These are phyloP conservation scores for Purpureocillium lavendulum DNA, from an alignment of 2,329 filamentous ascomycete genomes.

Conservation along the genomic window DNA sequence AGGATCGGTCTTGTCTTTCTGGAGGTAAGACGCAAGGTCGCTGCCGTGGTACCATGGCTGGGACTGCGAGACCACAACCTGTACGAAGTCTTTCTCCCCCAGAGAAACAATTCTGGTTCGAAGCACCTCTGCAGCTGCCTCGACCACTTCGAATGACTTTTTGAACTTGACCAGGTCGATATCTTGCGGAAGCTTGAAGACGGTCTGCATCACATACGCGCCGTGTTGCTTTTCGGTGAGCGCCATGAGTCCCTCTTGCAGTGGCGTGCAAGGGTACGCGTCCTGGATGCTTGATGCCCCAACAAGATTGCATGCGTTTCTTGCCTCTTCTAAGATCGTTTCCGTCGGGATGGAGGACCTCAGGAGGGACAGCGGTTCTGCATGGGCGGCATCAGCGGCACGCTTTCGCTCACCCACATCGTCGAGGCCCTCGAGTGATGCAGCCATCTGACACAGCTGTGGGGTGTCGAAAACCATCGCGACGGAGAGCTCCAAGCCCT, in stretches of 20 bases:
- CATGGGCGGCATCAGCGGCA: not conserved
- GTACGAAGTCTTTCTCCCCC: not conserved
- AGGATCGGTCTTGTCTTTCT: not conserved
- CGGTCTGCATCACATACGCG: conserved; percentile 26
- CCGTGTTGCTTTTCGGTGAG: conserved; percentile 21
- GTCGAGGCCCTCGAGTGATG: not conserved
- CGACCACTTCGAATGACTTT: not conserved
- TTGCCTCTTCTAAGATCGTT: not conserved
- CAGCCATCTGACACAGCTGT: not conserved
- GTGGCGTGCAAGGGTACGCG: conserved; percentile 29
- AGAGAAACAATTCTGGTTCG: not conserved
- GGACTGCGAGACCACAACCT: not conserved
- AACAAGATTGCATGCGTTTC: not conserved
- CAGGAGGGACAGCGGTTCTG: not conserved
- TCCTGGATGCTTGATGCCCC: conserved; percentile 12
- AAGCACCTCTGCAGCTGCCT: not conserved
- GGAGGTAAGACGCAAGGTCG: not conserved
- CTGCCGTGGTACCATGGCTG: not conserved
- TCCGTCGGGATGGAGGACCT: not conserved
- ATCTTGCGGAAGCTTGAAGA: not conserved
- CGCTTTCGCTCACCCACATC: not conserved
- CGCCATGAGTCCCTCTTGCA: conserved; percentile 32
- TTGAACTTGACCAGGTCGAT: not conserved
- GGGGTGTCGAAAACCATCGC: not conserved
- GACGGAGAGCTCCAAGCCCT: not conserved